phyloP scores from a whole-genome alignment of 75 land plant species.

The Pinus taeda region DNA sequence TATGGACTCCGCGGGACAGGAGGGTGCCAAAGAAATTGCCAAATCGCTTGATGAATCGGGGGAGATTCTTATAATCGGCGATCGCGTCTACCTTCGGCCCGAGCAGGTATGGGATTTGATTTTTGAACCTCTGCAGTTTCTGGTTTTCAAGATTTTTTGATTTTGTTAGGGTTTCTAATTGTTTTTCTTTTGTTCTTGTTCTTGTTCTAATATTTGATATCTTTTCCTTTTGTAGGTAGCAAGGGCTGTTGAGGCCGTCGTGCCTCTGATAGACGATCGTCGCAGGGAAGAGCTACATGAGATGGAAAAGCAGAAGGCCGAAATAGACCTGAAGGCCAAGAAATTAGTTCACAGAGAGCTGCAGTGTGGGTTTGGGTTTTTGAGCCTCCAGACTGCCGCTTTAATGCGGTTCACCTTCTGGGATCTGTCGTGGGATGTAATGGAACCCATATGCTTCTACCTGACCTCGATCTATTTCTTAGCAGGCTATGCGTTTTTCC shows the following conservation, averaged over 20 bases:
- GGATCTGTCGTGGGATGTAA: constrained; percentile 92
- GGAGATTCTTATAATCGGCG: constrained; percentile 52
- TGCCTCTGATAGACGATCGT: constrained; percentile 39
- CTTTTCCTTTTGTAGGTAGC: constrained; percentile 37
- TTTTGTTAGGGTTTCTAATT: not conserved
- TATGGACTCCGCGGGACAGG: not conserved
- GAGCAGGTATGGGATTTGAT: constrained; percentile 42
- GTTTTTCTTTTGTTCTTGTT: not conserved
- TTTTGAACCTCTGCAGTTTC: not conserved
- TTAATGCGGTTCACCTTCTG: constrained; percentile 91
- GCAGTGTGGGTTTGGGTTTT: constrained; percentile 56
- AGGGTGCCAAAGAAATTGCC: constrained; percentile 16
- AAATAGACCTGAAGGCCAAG: constrained; percentile 60
- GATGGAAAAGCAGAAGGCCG: constrained; percentile 52
- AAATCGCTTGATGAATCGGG: constrained; percentile 62
- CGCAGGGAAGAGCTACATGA: constrained; percentile 37
- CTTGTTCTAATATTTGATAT: not conserved
- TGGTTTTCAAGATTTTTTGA: not conserved
- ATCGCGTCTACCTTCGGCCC: constrained; percentile 63
- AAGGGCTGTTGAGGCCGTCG: constrained; percentile 43
- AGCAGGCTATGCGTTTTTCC: constrained; percentile 62
- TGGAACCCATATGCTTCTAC: constrained; percentile 90
- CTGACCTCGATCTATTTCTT: constrained; percentile 47
- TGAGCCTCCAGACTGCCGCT: constrained; percentile 37
- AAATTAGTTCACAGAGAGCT: constrained; percentile 44